Conservation (phyloP, 768 basidiomycete genomes). For the Tylopilus sp. region DNA sequence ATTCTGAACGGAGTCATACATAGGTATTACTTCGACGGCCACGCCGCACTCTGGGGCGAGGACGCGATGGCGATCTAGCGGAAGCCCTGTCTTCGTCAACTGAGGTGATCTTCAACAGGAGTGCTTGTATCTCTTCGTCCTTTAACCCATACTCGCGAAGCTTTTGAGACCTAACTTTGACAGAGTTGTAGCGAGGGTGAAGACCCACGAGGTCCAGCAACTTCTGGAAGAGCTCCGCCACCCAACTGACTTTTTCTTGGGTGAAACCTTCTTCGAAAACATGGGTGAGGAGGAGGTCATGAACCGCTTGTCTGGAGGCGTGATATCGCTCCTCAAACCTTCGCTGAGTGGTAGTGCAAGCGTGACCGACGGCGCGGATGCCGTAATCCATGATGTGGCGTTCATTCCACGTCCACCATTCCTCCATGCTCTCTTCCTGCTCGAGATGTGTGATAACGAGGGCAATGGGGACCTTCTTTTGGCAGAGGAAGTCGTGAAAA, state of each 20-base stretch:
- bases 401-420: slow-evolving; percentile 33
- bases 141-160: slow-evolving; percentile 27
- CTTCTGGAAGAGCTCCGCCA: slow-evolving; percentile 20
- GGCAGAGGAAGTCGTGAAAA: slow-evolving; percentile 33
- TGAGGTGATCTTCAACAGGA: slow-evolving; percentile 20
- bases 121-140: slow-evolving; percentile 19
- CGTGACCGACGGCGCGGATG: slow-evolving; percentile 28
- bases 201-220: slow-evolving; percentile 23
- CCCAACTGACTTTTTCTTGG: slow-evolving; percentile 25
- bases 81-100: slow-evolving; percentile 19
- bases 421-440: slow-evolving; percentile 33
- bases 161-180: slow-evolving; percentile 21
- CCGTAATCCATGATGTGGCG: slow-evolving; percentile 16
- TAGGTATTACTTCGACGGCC: slow-evolving; percentile 10
- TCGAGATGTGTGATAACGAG: slow-evolving; percentile 36
- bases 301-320: slow-evolving; percentile 20
- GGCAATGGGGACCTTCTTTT: slow-evolving; percentile 30
- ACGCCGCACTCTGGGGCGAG: slow-evolving; percentile 4
- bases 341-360: slow-evolving; percentile 33
- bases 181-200: slow-evolving; percentile 18
- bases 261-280: slow-evolving; percentile 17
- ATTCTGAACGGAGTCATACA: slow-evolving; percentile 6
- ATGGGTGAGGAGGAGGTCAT: slow-evolving; percentile 20
- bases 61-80: slow-evolving; percentile 5
- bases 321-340: slow-evolving; percentile 25